A percentile compares a stretch with the other conserved stretches of the same genome.
phyloP scores from a whole-genome alignment of 495 filamentous ascomycete species.

The Xylaria sp. region DNA sequence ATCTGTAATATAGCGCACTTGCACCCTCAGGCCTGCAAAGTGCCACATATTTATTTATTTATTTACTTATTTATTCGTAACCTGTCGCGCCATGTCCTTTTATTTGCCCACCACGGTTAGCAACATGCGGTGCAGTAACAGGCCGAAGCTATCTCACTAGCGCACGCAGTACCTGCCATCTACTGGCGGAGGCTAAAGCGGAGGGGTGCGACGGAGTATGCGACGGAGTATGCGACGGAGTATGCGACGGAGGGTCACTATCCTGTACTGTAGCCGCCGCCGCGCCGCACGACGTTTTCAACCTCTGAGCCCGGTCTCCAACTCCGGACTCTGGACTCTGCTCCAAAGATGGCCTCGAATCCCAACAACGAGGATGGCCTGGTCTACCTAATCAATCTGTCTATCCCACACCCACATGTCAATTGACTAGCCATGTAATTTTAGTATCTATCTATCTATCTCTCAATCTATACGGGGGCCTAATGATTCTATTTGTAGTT shows the following conservation, averaged over 20 bases:
- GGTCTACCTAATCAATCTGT: not conserved
- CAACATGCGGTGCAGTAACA: not conserved
- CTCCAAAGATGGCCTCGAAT: not conserved
- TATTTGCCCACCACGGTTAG: not conserved
- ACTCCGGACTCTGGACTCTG: not conserved
- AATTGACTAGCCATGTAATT: not conserved
- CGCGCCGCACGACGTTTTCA: not conserved
- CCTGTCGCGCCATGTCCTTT: not conserved
- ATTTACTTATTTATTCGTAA: not conserved
- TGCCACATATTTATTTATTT: conserved; percentile 22
- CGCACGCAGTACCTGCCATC: too few species aligned
- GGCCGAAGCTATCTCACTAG: not conserved
- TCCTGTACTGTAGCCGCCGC: not conserved
- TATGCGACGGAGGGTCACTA: conserved; percentile 5
- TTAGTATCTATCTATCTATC: not conserved
- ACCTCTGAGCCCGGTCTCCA: not conserved
- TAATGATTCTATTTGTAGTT: too few species aligned
- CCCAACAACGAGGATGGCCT: not conserved
- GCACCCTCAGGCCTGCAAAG: conserved; percentile 26
- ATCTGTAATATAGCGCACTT: not conserved
- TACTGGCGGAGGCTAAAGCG: not conserved
- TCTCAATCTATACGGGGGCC: too few species aligned
- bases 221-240: conserved; percentile 3
- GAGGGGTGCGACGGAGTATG: conserved; percentile 3
- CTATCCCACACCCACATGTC: not conserved